phyloP scores from a whole-genome alignment of 2,329 filamentous ascomycete species.

The Penicillium sp. region DNA sequence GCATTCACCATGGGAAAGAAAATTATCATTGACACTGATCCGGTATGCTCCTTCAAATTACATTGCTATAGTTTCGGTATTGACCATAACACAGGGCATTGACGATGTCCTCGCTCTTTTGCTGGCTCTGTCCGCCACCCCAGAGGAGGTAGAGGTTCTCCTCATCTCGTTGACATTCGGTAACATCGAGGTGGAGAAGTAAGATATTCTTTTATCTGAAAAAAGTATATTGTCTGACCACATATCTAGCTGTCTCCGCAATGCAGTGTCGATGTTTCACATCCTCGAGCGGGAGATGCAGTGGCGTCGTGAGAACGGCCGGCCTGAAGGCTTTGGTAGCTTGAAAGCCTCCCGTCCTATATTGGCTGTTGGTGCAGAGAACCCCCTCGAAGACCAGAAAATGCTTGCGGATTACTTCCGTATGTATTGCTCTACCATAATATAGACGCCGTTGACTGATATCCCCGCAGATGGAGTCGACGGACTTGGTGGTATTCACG shows the following conservation, averaged over 20 bases:
- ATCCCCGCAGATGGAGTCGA: slow-evolving; percentile 65
- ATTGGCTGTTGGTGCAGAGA: slow-evolving; percentile 81
- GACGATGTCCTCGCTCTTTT: slow-evolving; percentile 90
- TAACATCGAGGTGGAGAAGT: slow-evolving; percentile 86
- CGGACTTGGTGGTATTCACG: slow-evolving; percentile 73
- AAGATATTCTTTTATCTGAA: slow-evolving; percentile 16
- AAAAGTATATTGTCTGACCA: neutral
- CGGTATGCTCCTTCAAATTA: slow-evolving; percentile 54
- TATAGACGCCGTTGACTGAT: slow-evolving; percentile 2
- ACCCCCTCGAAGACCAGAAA: slow-evolving; percentile 78
- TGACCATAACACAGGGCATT: slow-evolving; percentile 56
- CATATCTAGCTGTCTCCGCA: slow-evolving; percentile 70
- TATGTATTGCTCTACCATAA: slow-evolving; percentile 46
- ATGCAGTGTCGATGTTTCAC: slow-evolving; percentile 87
- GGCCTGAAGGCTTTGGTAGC: slow-evolving; percentile 68
- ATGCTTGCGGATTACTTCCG: slow-evolving; percentile 86
- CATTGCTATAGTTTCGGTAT: neutral
- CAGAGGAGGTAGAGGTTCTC: slow-evolving; percentile 81
- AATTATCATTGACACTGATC: slow-evolving; percentile 96
- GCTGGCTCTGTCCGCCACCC: slow-evolving; percentile 75
- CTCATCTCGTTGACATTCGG: slow-evolving; percentile 91
- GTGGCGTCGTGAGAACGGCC: slow-evolving; percentile 73
- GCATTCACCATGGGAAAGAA: slow-evolving; percentile 61
- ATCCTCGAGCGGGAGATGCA: slow-evolving; percentile 83
- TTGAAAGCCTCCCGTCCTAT: slow-evolving; percentile 74